phyloP scores from a whole-genome alignment of 2,329 filamentous ascomycete genomes.

The Chalaropsis thielavioides region DNA sequence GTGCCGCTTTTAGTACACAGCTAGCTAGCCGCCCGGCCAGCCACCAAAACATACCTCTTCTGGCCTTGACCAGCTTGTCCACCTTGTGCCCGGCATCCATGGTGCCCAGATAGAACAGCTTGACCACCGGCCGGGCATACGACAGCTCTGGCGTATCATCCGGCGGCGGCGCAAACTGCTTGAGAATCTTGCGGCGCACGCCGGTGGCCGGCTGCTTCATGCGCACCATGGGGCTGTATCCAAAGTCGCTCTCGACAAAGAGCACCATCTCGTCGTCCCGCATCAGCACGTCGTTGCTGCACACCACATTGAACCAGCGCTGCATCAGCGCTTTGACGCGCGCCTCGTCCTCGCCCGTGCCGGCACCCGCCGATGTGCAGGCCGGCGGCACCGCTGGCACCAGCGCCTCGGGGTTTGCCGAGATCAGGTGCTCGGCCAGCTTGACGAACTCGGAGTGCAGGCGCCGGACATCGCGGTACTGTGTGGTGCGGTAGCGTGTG shows the following conservation, averaged over 20 bases:
- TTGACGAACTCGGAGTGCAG: slow-evolving; percentile 94
- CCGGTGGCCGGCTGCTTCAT: slow-evolving; percentile 96
- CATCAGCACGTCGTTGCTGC: slow-evolving; percentile 82
- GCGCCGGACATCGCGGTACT: slow-evolving; percentile 92
- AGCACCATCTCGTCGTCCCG: slow-evolving; percentile 93
- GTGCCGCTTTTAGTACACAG: too few relatives aligned
- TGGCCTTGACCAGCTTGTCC: slow-evolving; percentile 80
- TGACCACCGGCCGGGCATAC: slow-evolving; percentile 77
- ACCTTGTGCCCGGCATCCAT: slow-evolving; percentile 98
- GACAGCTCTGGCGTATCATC: slow-evolving; percentile 94
- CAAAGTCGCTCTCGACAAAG: slow-evolving; percentile 98
- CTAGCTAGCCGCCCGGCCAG: too few relatives aligned
- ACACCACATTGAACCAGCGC: slow-evolving; percentile 88
- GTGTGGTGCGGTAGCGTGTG: slow-evolving; percentile 92
- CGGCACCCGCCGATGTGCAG: slow-evolving; percentile 84
- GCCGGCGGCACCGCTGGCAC: slow-evolving; percentile 91
- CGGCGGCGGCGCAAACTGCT: slow-evolving; percentile 93
- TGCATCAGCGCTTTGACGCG: slow-evolving; percentile 83
- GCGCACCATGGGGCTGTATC: slow-evolving; percentile 88
- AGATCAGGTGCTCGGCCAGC: slow-evolving; percentile 89
- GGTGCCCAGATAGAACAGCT: slow-evolving; percentile 84
- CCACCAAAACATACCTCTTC: slow-evolving; percentile 51
- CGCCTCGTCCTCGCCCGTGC: slow-evolving; percentile 87
- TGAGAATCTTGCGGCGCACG: slow-evolving; percentile 84
- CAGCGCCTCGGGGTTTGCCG: slow-evolving; percentile 89